These are phyloP conservation scores for Rhodotorula sp. DNA, from an alignment of 1,284 basidiomycete genomes.

Conservation along the genomic window DNA sequence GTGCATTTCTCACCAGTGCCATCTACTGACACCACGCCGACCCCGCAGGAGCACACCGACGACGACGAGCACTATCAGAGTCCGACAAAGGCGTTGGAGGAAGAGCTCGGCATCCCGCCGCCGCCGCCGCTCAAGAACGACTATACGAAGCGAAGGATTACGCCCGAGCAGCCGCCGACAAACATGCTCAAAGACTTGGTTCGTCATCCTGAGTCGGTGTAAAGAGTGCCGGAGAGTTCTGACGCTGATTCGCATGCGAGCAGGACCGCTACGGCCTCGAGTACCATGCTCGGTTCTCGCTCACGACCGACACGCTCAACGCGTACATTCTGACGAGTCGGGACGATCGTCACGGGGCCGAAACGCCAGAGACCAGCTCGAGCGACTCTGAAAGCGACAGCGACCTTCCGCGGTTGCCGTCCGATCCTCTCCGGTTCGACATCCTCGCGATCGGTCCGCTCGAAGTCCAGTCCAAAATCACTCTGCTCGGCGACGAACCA, in stretches of 20 bases:
- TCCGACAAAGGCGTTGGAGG: conserved; percentile 10
- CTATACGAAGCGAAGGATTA: conserved; percentile 1
- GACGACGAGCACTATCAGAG: background rate
- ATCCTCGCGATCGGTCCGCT: conserved; percentile 29
- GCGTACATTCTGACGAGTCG: conserved; percentile 35
- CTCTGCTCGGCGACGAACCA: conserved; percentile 16
- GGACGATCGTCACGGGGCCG: background rate
- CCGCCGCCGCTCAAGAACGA: conserved; percentile 14
- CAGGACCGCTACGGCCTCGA: conserved; percentile 20
- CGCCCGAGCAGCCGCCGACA: background rate
- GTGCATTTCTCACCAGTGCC: too few relatives aligned
- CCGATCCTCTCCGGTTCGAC: conserved; percentile 36
- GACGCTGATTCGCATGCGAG: too few relatives aligned
- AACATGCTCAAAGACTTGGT: conserved; percentile 16
- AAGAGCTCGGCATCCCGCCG: conserved; percentile 21
- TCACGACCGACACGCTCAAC: conserved; percentile 29
- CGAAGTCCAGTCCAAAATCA: conserved; percentile 16
- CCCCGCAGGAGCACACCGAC: background rate
- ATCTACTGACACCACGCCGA: too few relatives aligned
- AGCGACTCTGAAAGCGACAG: background rate
- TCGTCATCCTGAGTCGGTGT: background rate
- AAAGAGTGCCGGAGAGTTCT: background rate
- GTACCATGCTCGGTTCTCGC: conserved; percentile 13
- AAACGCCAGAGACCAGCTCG: background rate
- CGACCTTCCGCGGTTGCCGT: conserved; percentile 18